These are phyloP conservation scores for Nemania sp. DNA, from an alignment of 2,329 filamentous ascomycete species.

Conservation along the genomic window DNA sequence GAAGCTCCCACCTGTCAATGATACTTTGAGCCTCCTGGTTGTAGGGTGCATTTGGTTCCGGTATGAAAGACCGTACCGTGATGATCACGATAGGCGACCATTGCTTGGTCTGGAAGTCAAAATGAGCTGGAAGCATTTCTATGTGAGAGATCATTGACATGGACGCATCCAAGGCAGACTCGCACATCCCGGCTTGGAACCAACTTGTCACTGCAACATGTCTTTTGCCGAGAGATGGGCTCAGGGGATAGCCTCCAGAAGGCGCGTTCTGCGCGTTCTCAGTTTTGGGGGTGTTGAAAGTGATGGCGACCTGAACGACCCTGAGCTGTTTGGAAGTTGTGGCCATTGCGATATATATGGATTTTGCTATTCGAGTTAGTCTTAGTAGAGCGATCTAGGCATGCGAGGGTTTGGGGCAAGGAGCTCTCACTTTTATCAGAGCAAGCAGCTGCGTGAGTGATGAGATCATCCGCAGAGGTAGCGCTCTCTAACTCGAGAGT, in stretches of 20 bases:
- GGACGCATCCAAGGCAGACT: slow-evolving; percentile 52
- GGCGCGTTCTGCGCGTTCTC: slow-evolving; percentile 57
- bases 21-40: slow-evolving; percentile 71
- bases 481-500: slow-evolving; percentile 76
- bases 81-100: slow-evolving; percentile 66
- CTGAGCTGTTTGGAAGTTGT: slow-evolving; percentile 74
- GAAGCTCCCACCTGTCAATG: slow-evolving; percentile 81
- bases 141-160: slow-evolving; percentile 73
- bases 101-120: slow-evolving; percentile 63
- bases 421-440: slow-evolving; percentile 70
- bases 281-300: slow-evolving; percentile 69
- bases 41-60: slow-evolving; percentile 58
- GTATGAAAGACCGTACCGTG: slow-evolving; percentile 70
- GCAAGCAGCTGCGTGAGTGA: slow-evolving; percentile 78
- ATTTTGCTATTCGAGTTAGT: slow-evolving; percentile 39
- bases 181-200: slow-evolving; percentile 53
- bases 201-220: slow-evolving; percentile 63
- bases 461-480: slow-evolving; percentile 71
- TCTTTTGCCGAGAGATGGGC: slow-evolving; percentile 58
- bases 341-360: slow-evolving; percentile 67
- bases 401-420: not conserved
- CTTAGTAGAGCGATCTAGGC: slow-evolving; percentile 10
- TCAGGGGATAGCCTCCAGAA: slow-evolving; percentile 52
- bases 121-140: slow-evolving; percentile 70
- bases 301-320: slow-evolving; percentile 72